Conservation (phyloP, 1,284 basidiomycete species). For the Sporisorium reilianum region DNA sequence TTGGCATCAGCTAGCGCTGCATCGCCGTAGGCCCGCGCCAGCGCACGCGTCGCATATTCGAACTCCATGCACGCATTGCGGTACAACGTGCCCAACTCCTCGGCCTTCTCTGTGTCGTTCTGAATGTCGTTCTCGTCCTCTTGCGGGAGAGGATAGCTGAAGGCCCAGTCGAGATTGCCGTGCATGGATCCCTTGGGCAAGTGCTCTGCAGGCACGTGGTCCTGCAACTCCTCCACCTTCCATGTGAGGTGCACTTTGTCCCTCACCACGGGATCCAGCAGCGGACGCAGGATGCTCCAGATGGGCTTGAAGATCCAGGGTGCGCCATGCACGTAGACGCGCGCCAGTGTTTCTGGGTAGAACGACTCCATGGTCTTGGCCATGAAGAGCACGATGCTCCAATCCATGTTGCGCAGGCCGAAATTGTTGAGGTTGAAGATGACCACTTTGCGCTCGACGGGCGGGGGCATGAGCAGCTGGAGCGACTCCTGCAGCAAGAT, state of each 20-base stretch:
- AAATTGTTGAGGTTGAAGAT: constrained; percentile 67
- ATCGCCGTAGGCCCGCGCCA: constrained; percentile 44
- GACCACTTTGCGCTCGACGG: constrained; percentile 62
- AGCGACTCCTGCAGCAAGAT: constrained; percentile 59
- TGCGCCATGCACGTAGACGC: constrained; percentile 62
- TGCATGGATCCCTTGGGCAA: constrained; percentile 54
- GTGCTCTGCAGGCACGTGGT: constrained; percentile 54
- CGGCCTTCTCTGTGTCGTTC: constrained; percentile 31
- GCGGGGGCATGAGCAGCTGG: constrained; percentile 59
- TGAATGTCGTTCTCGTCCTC: constrained; percentile 58
- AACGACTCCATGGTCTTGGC: constrained; percentile 65
- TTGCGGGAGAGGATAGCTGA: constrained; percentile 49
- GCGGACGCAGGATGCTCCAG: constrained; percentile 61
- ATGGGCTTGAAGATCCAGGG: constrained; percentile 67
- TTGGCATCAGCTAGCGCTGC: constrained; percentile 35
- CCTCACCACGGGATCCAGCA: constrained; percentile 63
- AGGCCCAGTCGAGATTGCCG: constrained; percentile 57
- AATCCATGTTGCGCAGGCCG: constrained; percentile 66
- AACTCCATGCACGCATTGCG: constrained; percentile 50
- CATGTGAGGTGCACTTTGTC: constrained; percentile 64
- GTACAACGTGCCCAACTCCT: constrained; percentile 37
- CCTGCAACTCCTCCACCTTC: constrained; percentile 55
- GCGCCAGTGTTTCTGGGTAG: constrained; percentile 61
- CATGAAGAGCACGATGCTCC: constrained; percentile 64
- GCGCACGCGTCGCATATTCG: constrained; percentile 54